Base-by-base conservation (phyloP, 257 asterid genomes). In the Lycium barbarum region DNA sequence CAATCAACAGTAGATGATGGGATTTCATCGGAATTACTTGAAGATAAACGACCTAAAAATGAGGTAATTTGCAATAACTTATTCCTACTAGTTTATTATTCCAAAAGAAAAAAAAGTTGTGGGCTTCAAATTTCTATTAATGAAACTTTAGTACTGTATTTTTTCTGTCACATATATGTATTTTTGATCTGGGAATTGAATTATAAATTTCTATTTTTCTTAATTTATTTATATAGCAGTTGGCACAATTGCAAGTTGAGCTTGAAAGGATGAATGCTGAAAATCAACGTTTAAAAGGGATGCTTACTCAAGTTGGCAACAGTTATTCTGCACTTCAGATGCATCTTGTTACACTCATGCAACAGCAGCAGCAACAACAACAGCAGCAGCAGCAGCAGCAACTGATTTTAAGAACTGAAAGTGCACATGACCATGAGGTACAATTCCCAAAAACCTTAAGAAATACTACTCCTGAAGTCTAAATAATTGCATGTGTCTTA, bases 1-100 rank as follows among this genome's bases (percentile, higher is more conserved):
- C 97, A 93, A 80, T 94, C 99, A 14, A 94, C 94, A 14, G 90
- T 94, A 82, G 99, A 94, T 62, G 98, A 97, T 83, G 93, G 93
- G 40, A 22, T 90, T 88, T 89, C 92, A 6, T 86, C 88, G 0
- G 94, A 90, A 38, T 86, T 70, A 70, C 78, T 83, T 1, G 93
- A 91, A 66, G 95, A 90, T 47, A 90, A 90, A 84, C 79, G 89
- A 86, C 89, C 94, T 18, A 91, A 90, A 67, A 85, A 78, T 83
- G 98, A 95, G 97, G 99, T 97, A 83, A 66, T 72, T 45, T 7
- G 45, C 3, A 11, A 58, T 47, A 11, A 63, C 14, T 63, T 76
- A 15, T 4, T 8, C 38, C 18, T 40, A 40, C 5, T 38, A 35
- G 11, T 71, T 71, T 36, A 15, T 3, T 13, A 15, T 3, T 13